These are phyloP conservation scores for Penium margaritaceum DNA, from an alignment of 139 green algal genomes.

Conservation along the genomic window DNA sequence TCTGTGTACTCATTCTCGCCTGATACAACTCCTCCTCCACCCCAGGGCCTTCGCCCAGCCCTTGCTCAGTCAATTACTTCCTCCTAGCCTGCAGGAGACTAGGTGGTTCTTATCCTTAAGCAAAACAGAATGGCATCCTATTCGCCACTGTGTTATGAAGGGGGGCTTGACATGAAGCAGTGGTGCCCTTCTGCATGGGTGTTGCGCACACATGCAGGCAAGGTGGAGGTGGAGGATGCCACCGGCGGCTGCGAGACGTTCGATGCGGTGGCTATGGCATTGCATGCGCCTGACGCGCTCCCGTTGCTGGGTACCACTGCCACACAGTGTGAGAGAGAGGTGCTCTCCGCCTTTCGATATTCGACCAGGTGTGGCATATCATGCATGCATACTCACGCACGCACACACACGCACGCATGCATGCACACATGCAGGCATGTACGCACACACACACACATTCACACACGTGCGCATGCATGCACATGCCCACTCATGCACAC, in stretches of 20 bases:
- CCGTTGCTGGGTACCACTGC: conserved; percentile 59
- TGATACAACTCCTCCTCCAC: no score
- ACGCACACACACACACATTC: neutral
- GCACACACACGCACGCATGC: neutral
- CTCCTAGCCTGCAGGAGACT: no score
- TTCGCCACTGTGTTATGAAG: no score
- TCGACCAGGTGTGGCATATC: conserved; percentile 1
- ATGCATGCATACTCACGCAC: neutral
- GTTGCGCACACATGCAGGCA: no score
- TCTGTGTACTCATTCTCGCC: no score
- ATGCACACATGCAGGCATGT: no score
- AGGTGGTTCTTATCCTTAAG: no score
- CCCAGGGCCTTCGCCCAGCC: no score
- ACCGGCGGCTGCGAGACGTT: conserved; percentile 47
- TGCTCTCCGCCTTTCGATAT: conserved; percentile 57
- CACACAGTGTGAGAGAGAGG: conserved; percentile 50
- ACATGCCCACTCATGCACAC: neutral
- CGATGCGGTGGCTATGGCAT: conserved; percentile 77
- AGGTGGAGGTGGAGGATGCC: conserved; percentile 12
- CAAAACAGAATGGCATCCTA: no score
- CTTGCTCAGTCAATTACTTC: no score
- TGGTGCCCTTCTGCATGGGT: no score
- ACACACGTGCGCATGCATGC: neutral
- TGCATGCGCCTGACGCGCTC: conserved; percentile 71
- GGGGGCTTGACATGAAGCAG: no score